These are phyloP conservation scores for Theobroma cacao DNA, from an alignment of 345 rosid genomes.

Conservation along the genomic window DNA sequence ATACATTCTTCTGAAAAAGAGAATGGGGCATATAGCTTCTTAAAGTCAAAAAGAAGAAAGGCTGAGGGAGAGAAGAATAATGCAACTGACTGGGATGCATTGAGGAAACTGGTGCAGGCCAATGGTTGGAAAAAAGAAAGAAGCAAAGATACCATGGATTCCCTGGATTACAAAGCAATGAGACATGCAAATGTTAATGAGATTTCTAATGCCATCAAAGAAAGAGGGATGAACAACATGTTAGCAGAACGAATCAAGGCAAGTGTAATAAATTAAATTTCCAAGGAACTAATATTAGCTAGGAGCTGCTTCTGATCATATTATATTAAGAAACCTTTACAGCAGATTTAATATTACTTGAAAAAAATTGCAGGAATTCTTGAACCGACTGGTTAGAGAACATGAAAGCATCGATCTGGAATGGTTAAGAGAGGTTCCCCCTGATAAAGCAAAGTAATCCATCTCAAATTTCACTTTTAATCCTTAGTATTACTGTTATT, in stretches of 20 bases:
- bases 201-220: constrained; percentile 66
- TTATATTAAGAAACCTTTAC: constrained; percentile 1
- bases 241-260: constrained; percentile 88
- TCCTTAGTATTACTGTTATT: constrained; percentile 3
- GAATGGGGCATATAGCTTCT: constrained; percentile 28
- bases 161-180: constrained; percentile 83
- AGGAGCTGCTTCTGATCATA: constrained; percentile 13
- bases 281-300: constrained; percentile 3
- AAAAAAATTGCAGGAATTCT: constrained; percentile 67
- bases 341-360: constrained; percentile 16
- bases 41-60: constrained; percentile 49
- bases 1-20: constrained; percentile 24
- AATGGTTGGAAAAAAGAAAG: constrained; percentile 43
- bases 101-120: constrained; percentile 53
- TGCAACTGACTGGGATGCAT: constrained; percentile 70
- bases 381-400: constrained; percentile 59
- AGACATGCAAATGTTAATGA: constrained; percentile 50
- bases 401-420: constrained; percentile 84
- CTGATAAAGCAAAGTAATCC: constrained; percentile 78
- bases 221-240: constrained; percentile 89
- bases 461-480: constrained; percentile 9
- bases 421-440: constrained; percentile 79
- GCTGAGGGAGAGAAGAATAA: constrained; percentile 38
- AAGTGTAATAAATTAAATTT: constrained; percentile 15
- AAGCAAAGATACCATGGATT: constrained; percentile 57